Evolutionary conservation across 2,329 filamentous ascomycete species (phyloP), one percentile per base, ranked within the genome.

Genomic region (Beauveria australis): DNA sequence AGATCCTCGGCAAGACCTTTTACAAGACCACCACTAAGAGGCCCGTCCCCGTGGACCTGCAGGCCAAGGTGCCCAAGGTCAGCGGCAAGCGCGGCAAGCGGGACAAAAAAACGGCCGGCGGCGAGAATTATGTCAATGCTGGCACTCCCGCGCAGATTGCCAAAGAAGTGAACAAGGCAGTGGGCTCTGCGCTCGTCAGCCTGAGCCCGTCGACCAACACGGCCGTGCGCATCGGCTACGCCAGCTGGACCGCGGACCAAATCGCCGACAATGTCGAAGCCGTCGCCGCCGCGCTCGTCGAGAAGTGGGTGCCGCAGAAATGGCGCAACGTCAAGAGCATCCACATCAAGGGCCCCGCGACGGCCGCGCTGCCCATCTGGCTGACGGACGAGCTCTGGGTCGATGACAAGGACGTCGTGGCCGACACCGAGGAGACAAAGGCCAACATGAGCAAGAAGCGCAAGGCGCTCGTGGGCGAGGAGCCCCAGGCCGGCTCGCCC

Each of bases 331-430:
- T 97, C 64, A 87, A 88, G 74, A 84, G 85, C 64, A 78, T 99
- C 63, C 92, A 96, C 74, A 81, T 99, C 79, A 99, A 97, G 81
- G 91, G 91, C 3, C 88, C 91, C 30, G 86, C 90, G 70, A 96
- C 93, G 5, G 88, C 87, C 63, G 89, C 93, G 9, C 81, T 99
- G 69, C 94, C 94, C n/a, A 87, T 99, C 71, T 99, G 92, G 90
- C 78, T 96, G 71, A 89, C 93, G 5, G 88, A 92, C 67, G 92
- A 97, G 80, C 80, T 99, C 65, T 99, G 94, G 92, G 75, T 88
- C 18, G 89, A 94, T 65, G 84, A 88, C 63, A 81, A 85, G 63
- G 87, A 91, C 64, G 84, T 88, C 69, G 85, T 96, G 7, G 78
- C 94, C 41, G 77, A 81, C 64, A 78, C 81, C 43, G 76, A 80